These are phyloP conservation scores for Leccinum incarnatum DNA, from an alignment of 768 basidiomycete species.

Conservation along the genomic window DNA sequence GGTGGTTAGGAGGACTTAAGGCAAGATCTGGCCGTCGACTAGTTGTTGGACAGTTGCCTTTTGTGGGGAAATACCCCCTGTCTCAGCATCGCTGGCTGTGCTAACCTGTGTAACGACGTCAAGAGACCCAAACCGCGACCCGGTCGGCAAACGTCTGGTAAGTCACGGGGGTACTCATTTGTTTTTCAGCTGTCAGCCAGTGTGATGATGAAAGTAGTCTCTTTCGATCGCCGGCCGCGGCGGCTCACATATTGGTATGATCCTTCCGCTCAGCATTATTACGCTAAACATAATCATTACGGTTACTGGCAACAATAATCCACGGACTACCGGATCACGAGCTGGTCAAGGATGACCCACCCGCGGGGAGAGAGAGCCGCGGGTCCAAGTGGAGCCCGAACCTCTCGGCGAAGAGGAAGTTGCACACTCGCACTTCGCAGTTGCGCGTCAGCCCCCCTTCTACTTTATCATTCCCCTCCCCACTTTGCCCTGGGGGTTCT, in stretches of 20 bases:
- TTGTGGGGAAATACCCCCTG: conserved; percentile 11
- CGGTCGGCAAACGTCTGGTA: neutral
- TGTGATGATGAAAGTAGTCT: neutral
- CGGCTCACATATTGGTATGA: neutral
- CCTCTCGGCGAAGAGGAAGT: neutral
- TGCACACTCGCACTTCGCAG: neutral
- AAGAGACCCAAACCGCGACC: neutral
- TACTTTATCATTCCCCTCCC: neutral
- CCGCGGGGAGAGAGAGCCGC: neutral
- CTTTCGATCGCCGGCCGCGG: neutral
- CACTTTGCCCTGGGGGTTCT: neutral
- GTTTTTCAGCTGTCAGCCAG: neutral
- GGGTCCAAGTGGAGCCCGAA: neutral
- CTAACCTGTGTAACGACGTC: neutral
- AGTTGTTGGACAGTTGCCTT: neutral
- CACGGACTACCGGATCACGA: neutral
- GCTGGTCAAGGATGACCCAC: neutral
- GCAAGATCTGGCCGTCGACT: neutral
- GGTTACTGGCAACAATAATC: neutral
- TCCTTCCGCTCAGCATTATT: neutral
- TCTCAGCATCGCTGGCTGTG: neutral
- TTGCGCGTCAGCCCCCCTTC: neutral
- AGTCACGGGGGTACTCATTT: neutral
- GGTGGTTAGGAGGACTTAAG: too few species aligned
- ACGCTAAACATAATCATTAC: neutral